Base-by-base conservation (phyloP, 306 rosid species). In the Pterocarpus santalinus region DNA sequence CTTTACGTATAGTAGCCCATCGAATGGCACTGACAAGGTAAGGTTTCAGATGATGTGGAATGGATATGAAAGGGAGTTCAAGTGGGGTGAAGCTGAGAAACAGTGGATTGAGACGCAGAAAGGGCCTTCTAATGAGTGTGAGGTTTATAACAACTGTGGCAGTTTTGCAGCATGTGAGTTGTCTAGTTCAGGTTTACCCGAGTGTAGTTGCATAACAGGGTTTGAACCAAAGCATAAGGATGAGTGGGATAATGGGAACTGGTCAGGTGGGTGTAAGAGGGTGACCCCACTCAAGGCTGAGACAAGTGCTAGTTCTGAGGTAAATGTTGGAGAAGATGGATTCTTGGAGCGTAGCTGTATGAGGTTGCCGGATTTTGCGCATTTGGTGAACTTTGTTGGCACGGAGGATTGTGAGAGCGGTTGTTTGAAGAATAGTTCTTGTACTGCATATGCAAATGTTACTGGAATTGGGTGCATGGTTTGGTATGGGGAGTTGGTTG, bases 301-400 rank as follows among this genome's bases (percentile, higher is more conserved):
- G 80, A 83, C 67, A 14, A 85, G 56, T 69, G 71, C 73, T 12
- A 70, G 65, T 17, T 34, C 73, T 14, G 65, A 4, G 77, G 77
- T 65, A 44, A 82, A 46, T 63, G 81, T 56, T 53, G 88, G 69
- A 4, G 83, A 83, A 28, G 98, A 94, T 81, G 97, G 97, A 2
- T 94, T 94, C 57, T 65, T 17, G 8, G 16, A 1, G 5, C 33
- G 39, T 2, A 69, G 7, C 13, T 34, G 67, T 28, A 80, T 84
- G 82, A 94, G 90, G 88, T 60, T 92, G 87, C 98, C 98, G 0
- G 98, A 94, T 65, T 94, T 90, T 8, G 92, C 91, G 1, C 81
- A 69, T 74, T 43, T 75, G 49, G 57, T 65, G 33, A 0, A 0
- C 32, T 1, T 0, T 51, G 34, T 0, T 41, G 6, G 13, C 35